Conservation (phyloP, 1,139 yeast species). For the Candida pseudocylindracea region DNA sequence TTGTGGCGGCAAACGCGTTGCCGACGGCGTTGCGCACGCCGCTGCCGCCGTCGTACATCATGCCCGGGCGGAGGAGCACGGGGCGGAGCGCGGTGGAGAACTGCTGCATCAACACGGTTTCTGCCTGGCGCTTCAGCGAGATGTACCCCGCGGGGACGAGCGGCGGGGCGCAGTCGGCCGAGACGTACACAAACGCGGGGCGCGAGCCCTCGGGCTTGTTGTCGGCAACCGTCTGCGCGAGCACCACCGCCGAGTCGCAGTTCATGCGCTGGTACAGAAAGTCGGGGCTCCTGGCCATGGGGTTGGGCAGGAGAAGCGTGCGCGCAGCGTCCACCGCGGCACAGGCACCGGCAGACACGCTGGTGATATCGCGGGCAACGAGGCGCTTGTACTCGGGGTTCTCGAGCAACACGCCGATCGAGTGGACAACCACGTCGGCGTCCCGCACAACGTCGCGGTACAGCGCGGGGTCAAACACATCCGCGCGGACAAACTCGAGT, state of each 20-base stretch:
- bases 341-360: no score
- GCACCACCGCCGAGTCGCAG: background rate
- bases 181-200: background rate
- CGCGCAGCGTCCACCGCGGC: no score
- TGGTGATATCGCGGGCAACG: no score
- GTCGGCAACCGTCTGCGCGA: background rate
- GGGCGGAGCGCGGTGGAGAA: background rate
- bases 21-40: no score
- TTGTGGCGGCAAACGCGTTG: no score
- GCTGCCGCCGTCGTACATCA: background rate
- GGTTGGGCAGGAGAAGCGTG: background rate
- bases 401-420: constrained; percentile 57
- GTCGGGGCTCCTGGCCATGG: background rate
- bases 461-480: no score
- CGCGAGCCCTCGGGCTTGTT: background rate
- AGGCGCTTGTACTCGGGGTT: constrained; percentile 23
- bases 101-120: background rate
- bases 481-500: no score
- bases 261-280: background rate
- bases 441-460: background rate
- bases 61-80: background rate
- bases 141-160: background rate
- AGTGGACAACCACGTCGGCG: constrained; percentile 24
- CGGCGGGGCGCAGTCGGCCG: background rate
- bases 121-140: background rate